Percentiles rank a stretch among this genome's conserved stretches.
Conservation (phyloP, 1,284 basidiomycete genomes). For the Boletus semigastroideus region DNA sequence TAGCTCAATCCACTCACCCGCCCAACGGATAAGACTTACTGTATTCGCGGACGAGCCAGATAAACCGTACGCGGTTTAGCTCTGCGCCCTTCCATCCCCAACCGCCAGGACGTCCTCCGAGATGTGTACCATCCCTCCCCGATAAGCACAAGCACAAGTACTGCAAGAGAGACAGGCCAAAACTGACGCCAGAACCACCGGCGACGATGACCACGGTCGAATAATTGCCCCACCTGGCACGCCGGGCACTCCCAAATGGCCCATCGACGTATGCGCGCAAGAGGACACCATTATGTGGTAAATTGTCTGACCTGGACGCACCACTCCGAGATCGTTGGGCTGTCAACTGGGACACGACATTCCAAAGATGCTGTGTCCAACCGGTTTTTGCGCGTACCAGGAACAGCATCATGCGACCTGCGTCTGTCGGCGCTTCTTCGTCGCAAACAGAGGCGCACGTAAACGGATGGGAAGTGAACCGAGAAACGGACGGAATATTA, state of each 20-base stretch:
- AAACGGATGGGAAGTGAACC: conserved; percentile 78
- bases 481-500: conserved; percentile 68
- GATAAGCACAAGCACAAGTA: conserved; percentile 66
- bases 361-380: conserved; percentile 76
- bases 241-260: conserved; percentile 73
- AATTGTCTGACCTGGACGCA: conserved; percentile 4
- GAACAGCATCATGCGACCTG: conserved; percentile 64
- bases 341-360: conserved; percentile 43
- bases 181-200: conserved; percentile 81
- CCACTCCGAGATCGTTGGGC: conserved; percentile 38
- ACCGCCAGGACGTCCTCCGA: conserved; percentile 45
- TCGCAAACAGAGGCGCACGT: conserved; percentile 74
- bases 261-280: conserved; percentile 72
- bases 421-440: conserved; percentile 41
- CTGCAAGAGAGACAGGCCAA: conserved; percentile 73
- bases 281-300: conserved; percentile 52
- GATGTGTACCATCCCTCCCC: conserved; percentile 47
- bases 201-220: conserved; percentile 70
- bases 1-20: neutral
- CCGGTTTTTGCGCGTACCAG: conserved; percentile 77
- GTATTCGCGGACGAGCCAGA: conserved; percentile 85
- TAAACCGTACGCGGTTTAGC: conserved; percentile 68
- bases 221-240: conserved; percentile 66
- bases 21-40: conserved; percentile 43
- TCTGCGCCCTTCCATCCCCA: conserved; percentile 46